Conservation (phyloP, 208 protist genomes). For the Trypanosoma caninum region DNA sequence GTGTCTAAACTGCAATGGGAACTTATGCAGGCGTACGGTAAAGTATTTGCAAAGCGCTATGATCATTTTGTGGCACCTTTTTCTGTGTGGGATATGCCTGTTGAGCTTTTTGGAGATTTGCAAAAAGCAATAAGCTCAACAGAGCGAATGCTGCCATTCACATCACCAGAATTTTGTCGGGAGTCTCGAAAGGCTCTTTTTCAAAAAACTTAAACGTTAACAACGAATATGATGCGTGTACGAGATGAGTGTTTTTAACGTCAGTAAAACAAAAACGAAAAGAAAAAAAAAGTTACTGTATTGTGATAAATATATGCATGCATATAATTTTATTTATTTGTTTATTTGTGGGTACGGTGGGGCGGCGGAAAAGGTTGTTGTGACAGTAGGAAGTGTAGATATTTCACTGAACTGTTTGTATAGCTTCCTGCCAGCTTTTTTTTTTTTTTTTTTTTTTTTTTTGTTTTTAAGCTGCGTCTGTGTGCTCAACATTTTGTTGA, state of each 20-base stretch:
- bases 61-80: slow-evolving; percentile 10
- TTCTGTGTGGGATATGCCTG: slow-evolving; percentile 4
- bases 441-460: no score
- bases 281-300: neutral
- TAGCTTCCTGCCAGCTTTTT: no score
- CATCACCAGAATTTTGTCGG: slow-evolving; percentile 27
- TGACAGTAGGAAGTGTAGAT: no score
- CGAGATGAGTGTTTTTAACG: neutral
- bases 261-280: neutral
- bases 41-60: slow-evolving; percentile 13
- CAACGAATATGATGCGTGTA: neutral
- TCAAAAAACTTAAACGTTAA: slow-evolving; percentile 1
- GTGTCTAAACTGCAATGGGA: slow-evolving; percentile 2
- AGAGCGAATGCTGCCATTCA: slow-evolving; percentile 39
- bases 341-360: no score
- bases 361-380: no score
- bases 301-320: no score
- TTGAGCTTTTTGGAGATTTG: neutral
- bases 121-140: slow-evolving; percentile 10
- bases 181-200: slow-evolving; percentile 24
- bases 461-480: no score
- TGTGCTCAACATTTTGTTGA: no score
- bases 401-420: no score
- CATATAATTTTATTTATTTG: no score
- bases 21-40: slow-evolving; percentile 6